A percentile compares a stretch with the other conserved stretches of the same genome.
These are phyloP conservation scores for Phaeophleospora eucalypticola DNA, from an alignment of 2,329 filamentous ascomycete species.

Conservation along the genomic window DNA sequence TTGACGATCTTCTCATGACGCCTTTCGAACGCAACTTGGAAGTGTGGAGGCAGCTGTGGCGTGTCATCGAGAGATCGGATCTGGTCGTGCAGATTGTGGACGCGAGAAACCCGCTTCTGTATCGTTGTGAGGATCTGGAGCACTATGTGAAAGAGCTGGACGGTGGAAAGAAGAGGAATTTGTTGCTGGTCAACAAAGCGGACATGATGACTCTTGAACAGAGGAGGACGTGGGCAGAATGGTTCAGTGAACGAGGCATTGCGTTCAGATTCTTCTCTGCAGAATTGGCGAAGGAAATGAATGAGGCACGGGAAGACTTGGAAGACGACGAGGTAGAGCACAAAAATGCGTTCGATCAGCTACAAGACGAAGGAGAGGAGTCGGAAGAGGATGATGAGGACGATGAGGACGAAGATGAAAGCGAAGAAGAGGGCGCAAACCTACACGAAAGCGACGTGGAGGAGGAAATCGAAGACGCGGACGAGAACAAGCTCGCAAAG, in stretches of 20 bases:
- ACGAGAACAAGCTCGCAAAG: slow-evolving; percentile 37
- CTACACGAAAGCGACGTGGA: slow-evolving; percentile 25
- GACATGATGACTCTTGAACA: slow-evolving; percentile 96
- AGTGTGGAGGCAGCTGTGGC: slow-evolving; percentile 96
- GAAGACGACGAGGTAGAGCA: slow-evolving; percentile 32
- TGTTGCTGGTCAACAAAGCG: slow-evolving; percentile 95
- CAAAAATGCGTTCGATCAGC: slow-evolving; percentile 23
- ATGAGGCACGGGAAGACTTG: slow-evolving; percentile 62
- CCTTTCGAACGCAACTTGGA: slow-evolving; percentile 96
- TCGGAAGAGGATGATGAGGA: slow-evolving; percentile 40
- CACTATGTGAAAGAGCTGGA: slow-evolving; percentile 92
- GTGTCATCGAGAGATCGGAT: slow-evolving; percentile 95
- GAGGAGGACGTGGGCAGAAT: slow-evolving; percentile 76
- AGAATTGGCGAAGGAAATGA: slow-evolving; percentile 81
- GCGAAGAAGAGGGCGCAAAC: slow-evolving; percentile 26
- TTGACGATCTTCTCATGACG: slow-evolving; percentile 91
- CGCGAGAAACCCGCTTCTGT: slow-evolving; percentile 88
- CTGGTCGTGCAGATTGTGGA: slow-evolving; percentile 97
- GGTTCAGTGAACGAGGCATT: slow-evolving; percentile 76
- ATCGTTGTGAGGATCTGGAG: slow-evolving; percentile 90
- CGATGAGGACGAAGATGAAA: slow-evolving; percentile 30
- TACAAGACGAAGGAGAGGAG: slow-evolving; percentile 60
- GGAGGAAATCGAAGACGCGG: slow-evolving; percentile 44
- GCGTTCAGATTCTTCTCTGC: slow-evolving; percentile 97
- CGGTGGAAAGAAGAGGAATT: slow-evolving; percentile 66